Percentiles rank a stretch among this genome's conserved stretches.
Conservation (phyloP, 176 grass and related monocot species). For the Pontederia paniculata region DNA sequence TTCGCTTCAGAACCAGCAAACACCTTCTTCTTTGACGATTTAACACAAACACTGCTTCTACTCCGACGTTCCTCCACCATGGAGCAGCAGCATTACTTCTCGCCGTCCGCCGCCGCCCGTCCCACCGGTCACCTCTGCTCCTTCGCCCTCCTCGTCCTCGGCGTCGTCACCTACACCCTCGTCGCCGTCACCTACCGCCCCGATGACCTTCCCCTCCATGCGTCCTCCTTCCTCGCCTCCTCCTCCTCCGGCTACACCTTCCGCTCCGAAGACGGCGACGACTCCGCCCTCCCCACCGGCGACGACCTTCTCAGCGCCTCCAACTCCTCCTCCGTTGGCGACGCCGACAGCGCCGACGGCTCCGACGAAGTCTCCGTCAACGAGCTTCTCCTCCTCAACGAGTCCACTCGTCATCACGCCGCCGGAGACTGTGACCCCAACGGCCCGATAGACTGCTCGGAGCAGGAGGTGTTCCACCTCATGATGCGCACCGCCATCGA, state of each 20-base stretch:
- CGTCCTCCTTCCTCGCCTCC: neutral
- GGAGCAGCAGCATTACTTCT: no score
- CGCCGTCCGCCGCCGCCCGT: neutral
- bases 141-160: slow-evolving; percentile 3
- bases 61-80: no score
- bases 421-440: slow-evolving; percentile 20
- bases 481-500: slow-evolving; percentile 57
- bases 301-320: slow-evolving; percentile 19
- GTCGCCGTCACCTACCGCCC: slow-evolving; percentile 14
- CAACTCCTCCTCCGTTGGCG: neutral
- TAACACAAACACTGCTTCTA: no score
- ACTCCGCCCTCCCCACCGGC: slow-evolving; percentile 1
- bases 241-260: slow-evolving; percentile 18
- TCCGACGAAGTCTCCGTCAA: neutral
- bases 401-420: neutral
- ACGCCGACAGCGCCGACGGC: neutral
- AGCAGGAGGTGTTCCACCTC: slow-evolving; percentile 50
- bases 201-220: slow-evolving; percentile 3
- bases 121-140: slow-evolving; percentile 14
- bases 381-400: neutral
- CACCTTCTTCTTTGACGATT: no score
- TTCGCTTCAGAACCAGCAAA: no score
- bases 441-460: slow-evolving; percentile 37
- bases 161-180: slow-evolving; percentile 15
- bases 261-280: slow-evolving; percentile 18